Percentiles rank a stretch among this genome's conserved stretches.
Conservation (phyloP, 495 filamentous ascomycete species). For the Talaromyces liani region DNA sequence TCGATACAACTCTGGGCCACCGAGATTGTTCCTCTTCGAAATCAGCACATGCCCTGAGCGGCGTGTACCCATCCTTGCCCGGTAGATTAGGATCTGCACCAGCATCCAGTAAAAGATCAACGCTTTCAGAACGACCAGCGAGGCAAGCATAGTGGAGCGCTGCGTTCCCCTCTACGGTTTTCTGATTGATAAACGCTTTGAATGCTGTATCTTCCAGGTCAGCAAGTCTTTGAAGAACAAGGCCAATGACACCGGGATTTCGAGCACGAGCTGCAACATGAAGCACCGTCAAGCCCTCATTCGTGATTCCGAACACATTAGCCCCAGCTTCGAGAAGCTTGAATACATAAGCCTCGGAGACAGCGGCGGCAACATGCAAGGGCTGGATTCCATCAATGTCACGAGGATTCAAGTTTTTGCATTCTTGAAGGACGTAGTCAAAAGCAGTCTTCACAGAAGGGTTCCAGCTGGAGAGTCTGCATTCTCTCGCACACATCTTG, state of each 20-base stretch:
- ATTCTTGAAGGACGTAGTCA: slow-evolving; percentile 11
- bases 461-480: not conserved
- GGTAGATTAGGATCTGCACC: slow-evolving; percentile 10
- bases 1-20: not conserved
- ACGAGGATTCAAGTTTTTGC: slow-evolving; percentile 5
- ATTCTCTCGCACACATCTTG: slow-evolving; percentile 4
- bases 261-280: slow-evolving; percentile 16
- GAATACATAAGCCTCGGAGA: slow-evolving; percentile 12
- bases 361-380: slow-evolving; percentile 14
- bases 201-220: not conserved
- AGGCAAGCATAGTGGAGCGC: slow-evolving; percentile 17
- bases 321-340: slow-evolving; percentile 16
- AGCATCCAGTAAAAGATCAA: slow-evolving; percentile 11
- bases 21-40: slow-evolving; percentile 3
- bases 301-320: slow-evolving; percentile 7
- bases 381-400: slow-evolving; percentile 14
- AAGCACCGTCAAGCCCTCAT: slow-evolving; percentile 16
- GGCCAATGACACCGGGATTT: slow-evolving; percentile 11
- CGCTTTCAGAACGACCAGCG: slow-evolving; percentile 15
- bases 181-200: slow-evolving; percentile 11
- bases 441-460: slow-evolving; percentile 3
- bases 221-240: slow-evolving; percentile 7
- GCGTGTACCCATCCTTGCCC: slow-evolving; percentile 6
- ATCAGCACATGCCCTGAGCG: slow-evolving; percentile 5
- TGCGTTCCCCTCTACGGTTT: slow-evolving; percentile 10